Evolutionary conservation across 2,329 filamentous ascomycete species (phyloP).

Genomic region (Seiridium unicorne): DNA sequence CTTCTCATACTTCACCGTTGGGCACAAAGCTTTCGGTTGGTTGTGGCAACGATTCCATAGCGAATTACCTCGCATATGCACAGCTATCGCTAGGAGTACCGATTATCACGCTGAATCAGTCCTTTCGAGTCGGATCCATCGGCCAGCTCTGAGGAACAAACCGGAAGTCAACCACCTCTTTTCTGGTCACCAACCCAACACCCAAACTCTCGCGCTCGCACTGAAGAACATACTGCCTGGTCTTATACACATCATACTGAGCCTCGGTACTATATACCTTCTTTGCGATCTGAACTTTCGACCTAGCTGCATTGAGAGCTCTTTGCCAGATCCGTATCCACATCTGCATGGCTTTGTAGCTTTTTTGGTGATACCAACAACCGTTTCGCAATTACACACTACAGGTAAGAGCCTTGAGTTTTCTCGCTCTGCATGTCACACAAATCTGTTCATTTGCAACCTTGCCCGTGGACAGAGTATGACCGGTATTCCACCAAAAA

Average conservation of each 20-base stretch:
- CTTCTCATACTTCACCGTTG: no score
- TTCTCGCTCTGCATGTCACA: no score
- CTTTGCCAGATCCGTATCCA: background rate
- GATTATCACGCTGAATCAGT: background rate
- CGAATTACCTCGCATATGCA: background rate
- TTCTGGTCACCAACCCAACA: background rate
- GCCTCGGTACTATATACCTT: background rate
- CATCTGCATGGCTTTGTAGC: background rate
- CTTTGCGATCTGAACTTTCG: background rate
- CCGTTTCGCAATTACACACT: no score
- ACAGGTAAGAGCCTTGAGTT: no score
- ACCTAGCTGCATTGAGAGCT: background rate
- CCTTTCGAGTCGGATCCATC: background rate
- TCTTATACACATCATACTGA: background rate
- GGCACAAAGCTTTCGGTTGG: no score
- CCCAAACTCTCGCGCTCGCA: background rate
- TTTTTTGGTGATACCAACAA: background rate
- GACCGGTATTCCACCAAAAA: background rate
- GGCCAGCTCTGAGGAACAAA: background rate
- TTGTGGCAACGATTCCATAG: no score
- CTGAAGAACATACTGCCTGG: background rate
- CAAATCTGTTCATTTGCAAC: no score
- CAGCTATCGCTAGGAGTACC: background rate
- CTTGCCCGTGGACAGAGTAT: no score
- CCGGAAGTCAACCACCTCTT: background rate